Evolutionary conservation across 2,329 filamentous ascomycete genomes (phyloP).

Genomic region (Thermothelomyces thermophilus): DNA sequence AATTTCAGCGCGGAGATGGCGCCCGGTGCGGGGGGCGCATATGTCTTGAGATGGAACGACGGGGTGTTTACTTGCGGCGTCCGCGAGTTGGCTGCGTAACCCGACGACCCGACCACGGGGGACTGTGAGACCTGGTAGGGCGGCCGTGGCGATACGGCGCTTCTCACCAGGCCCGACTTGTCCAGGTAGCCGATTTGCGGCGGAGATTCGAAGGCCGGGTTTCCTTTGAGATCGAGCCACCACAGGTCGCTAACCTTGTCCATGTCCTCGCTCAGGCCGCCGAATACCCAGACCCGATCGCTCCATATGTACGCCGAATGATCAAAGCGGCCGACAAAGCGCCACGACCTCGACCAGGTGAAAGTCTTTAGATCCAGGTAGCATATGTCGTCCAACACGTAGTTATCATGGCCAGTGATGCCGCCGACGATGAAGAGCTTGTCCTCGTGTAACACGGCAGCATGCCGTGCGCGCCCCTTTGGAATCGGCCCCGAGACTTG

Average conservation of each 20-base stretch:
- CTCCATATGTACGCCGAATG: conserved; percentile 91
- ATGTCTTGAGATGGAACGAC: conserved; percentile 60
- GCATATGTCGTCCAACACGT: conserved; percentile 91
- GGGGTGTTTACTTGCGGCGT: conserved; percentile 61
- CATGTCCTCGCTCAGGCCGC: conserved; percentile 91
- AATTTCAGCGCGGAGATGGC: conserved; percentile 88
- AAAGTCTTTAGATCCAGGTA: conserved; percentile 96
- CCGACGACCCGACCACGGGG: conserved; percentile 50
- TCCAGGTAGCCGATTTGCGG: conserved; percentile 51
- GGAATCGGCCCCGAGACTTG: conserved; percentile 78
- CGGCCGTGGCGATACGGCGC: conserved; percentile 45
- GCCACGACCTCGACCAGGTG: conserved; percentile 95
- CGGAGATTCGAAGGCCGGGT: conserved; percentile 71
- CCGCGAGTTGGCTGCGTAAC: conserved; percentile 62
- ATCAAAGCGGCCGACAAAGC: conserved; percentile 89
- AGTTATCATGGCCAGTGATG: conserved; percentile 88
- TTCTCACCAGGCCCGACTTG: conserved; percentile 37
- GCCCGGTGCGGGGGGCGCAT: conserved; percentile 80
- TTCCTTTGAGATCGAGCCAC: conserved; percentile 94
- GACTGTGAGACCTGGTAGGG: conserved; percentile 45
- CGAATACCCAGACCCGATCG: conserved; percentile 92
- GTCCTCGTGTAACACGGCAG: conserved; percentile 90
- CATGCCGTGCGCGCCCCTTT: conserved; percentile 85
- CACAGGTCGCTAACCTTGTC: conserved; percentile 93
- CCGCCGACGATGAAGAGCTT: conserved; percentile 94